Evolutionary conservation across 2,329 filamentous ascomycete genomes (phyloP).

Genomic region (Aspergillus melleus): DNA sequence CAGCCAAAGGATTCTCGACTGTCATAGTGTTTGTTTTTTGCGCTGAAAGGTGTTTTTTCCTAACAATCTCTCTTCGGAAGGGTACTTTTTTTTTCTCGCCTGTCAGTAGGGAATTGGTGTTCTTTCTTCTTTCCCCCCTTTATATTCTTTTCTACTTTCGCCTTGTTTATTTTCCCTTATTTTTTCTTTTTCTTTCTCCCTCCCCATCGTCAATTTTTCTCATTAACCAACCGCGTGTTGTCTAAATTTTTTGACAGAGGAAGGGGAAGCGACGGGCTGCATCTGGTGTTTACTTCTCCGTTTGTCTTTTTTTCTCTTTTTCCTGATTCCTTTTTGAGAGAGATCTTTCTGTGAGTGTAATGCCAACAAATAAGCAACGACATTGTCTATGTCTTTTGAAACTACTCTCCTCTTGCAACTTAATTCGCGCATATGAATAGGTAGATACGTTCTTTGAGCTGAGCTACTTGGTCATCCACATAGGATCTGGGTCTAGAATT

Average conservation of each 20-base stretch:
- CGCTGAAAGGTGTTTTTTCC: conserved; percentile 22
- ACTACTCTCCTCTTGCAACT: not conserved
- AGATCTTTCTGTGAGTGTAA: conserved; percentile 31
- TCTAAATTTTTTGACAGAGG: conserved; percentile 24
- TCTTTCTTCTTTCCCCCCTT: conserved; percentile 11
- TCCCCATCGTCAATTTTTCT: conserved; percentile 14
- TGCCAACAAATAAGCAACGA: conserved; percentile 32
- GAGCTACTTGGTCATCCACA: no score
- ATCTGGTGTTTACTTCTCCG: conserved; percentile 26
- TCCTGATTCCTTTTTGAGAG: conserved; percentile 11
- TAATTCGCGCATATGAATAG: not conserved
- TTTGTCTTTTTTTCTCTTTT: conserved; percentile 21
- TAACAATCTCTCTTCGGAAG: conserved; percentile 25
- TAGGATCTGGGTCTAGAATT: no score
- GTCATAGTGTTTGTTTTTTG: conserved; percentile 12
- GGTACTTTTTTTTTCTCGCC: conserved; percentile 21
- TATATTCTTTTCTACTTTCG: conserved; percentile 14
- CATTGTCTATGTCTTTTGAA: conserved; percentile 24
- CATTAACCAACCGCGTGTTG: conserved; percentile 11
- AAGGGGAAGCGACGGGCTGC: conserved; percentile 30
- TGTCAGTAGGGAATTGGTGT: conserved; percentile 22
- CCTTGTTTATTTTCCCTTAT: conserved; percentile 15
- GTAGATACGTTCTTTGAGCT: no score
- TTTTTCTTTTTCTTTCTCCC: conserved; percentile 12
- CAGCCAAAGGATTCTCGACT: not conserved